Evolutionary conservation across 2,329 filamentous ascomycete species (phyloP).

Genomic region (Geosmithia flava): DNA sequence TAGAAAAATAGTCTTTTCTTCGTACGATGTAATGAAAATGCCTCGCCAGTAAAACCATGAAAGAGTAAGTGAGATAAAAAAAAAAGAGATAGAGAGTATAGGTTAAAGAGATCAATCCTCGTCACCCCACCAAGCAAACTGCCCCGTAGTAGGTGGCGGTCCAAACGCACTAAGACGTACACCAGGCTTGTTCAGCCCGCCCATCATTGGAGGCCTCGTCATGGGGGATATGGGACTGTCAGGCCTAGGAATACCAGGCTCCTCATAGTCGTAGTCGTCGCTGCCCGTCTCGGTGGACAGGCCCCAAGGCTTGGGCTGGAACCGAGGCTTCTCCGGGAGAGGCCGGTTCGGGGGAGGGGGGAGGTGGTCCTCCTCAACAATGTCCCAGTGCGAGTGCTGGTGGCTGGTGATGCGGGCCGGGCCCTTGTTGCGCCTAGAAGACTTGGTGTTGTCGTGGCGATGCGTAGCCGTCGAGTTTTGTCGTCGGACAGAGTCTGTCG

Average conservation of each 20-base stretch:
- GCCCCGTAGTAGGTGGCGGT: slow-evolving; percentile 5
- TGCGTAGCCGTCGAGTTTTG: neutral
- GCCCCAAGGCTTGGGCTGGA: neutral
- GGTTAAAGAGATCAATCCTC: slow-evolving; percentile 15
- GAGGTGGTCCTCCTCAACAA: neutral
- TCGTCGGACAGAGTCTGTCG: neutral
- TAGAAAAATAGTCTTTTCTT: too few relatives aligned
- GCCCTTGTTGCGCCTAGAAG: neutral
- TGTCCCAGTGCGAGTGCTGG: neutral
- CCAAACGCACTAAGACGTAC: slow-evolving; percentile 29
- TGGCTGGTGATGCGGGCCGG: neutral
- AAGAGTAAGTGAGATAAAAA: neutral
- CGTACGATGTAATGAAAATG: too few relatives aligned
- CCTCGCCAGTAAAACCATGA: neutral
- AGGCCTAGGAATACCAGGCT: slow-evolving; percentile 21
- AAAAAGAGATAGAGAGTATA: neutral
- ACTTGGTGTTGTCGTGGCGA: neutral
- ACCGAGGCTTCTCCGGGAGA: neutral
- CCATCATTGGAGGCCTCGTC: slow-evolving; percentile 6
- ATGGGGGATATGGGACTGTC: slow-evolving; percentile 25
- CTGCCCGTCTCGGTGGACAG: neutral
- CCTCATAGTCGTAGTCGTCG: slow-evolving; percentile 7
- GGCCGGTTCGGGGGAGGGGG: neutral
- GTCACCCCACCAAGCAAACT: slow-evolving; percentile 26
- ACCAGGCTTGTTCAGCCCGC: slow-evolving; percentile 22